A percentile compares a stretch with the other conserved stretches of the same genome.
Conservation (phyloP, 75 land plant species). For the Azolla pinnata region DNA sequence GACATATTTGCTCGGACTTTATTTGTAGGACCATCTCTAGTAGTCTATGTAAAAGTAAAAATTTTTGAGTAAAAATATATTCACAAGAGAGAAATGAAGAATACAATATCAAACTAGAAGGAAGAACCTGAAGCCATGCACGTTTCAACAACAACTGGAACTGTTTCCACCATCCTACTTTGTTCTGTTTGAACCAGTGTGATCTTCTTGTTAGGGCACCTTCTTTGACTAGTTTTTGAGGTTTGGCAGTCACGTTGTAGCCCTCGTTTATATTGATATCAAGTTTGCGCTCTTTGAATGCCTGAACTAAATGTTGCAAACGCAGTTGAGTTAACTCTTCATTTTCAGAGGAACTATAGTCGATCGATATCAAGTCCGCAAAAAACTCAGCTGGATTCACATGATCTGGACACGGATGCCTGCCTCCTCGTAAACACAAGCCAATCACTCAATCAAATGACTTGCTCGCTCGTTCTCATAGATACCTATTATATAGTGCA, state of each 20-base stretch:
- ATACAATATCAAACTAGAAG: background rate
- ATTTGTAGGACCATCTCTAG: constrained; percentile 89
- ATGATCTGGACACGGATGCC: constrained; percentile 82
- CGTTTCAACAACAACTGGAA: constrained; percentile 76
- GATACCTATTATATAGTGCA: no score
- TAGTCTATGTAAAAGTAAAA: constrained; percentile 40
- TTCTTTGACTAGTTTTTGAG: background rate
- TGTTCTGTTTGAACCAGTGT: constrained; percentile 13
- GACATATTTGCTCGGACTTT: constrained; percentile 89
- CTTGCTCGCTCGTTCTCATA: no score
- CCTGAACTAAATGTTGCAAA: constrained; percentile 54
- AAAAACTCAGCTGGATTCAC: constrained; percentile 95
- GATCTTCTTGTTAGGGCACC: background rate
- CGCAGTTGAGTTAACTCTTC: constrained; percentile 51
- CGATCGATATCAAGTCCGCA: constrained; percentile 94
- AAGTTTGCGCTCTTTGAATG: constrained; percentile 27
- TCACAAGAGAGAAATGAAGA: background rate
- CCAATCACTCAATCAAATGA: no score
- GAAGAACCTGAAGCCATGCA: constrained; percentile 92
- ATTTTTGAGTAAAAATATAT: background rate
- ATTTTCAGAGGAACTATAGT: constrained; percentile 82
- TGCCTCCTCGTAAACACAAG: no score
- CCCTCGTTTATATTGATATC: background rate
- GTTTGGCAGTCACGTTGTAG: no score
- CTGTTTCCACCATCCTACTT: constrained; percentile 79